phyloP scores from a whole-genome alignment of 2,329 filamentous ascomycete genomes.

The Coleophoma cylindrospora region DNA sequence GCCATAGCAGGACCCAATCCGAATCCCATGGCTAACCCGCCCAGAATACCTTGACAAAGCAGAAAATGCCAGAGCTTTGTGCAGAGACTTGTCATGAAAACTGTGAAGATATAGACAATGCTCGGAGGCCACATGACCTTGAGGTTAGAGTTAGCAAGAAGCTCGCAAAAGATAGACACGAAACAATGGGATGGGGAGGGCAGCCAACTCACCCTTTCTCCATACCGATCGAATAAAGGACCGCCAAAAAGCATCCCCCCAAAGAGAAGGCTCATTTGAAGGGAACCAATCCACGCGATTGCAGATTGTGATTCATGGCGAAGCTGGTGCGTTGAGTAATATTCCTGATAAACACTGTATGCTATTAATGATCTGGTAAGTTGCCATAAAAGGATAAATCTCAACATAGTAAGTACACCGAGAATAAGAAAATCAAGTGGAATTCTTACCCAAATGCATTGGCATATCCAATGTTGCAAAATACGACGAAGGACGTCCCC shows the following conservation, averaged over 20 bases:
- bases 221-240: constrained; percentile 56
- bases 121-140: constrained; percentile 29
- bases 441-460: constrained; percentile 36
- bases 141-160: constrained; percentile 9
- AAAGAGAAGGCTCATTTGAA: constrained; percentile 48
- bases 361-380: neutral
- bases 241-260: constrained; percentile 48
- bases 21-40: constrained; percentile 32
- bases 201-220: constrained; percentile 36
- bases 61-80: constrained; percentile 30
- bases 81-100: constrained; percentile 31
- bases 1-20: constrained; percentile 31
- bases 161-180: neutral
- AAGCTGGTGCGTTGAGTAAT: constrained; percentile 46
- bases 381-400: too few relatives aligned
- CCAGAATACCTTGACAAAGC: constrained; percentile 25
- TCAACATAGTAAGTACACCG: too few relatives aligned
- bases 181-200: neutral
- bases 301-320: constrained; percentile 41
- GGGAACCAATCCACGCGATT: constrained; percentile 54
- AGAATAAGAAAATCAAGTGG: too few relatives aligned
- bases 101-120: constrained; percentile 13
- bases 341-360: constrained; percentile 48
- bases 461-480: constrained; percentile 43
- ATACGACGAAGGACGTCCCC: constrained; percentile 33